These are phyloP conservation scores for Penicillium macrosclerotiorum DNA, from an alignment of 495 filamentous ascomycete genomes.

Conservation along the genomic window DNA sequence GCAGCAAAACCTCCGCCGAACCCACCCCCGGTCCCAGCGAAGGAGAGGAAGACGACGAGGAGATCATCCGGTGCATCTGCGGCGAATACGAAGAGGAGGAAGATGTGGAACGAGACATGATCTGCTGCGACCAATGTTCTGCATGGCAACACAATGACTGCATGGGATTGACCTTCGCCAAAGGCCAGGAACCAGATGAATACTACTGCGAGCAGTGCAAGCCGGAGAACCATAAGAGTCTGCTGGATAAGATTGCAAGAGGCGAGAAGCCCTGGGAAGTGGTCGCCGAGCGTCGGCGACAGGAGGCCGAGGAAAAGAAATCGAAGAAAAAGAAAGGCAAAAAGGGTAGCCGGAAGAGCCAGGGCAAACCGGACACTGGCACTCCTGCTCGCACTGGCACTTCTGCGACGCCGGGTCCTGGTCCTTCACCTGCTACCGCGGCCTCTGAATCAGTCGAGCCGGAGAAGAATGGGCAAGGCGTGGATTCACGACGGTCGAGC, in stretches of 20 bases:
- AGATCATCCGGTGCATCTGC: conserved; percentile 89
- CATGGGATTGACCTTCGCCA: conserved; percentile 78
- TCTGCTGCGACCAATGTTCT: conserved; percentile 85
- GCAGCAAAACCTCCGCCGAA: conserved; percentile 47
- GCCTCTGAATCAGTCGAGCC: conserved; percentile 26
- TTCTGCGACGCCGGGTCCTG: conserved; percentile 29
- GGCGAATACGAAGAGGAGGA: conserved; percentile 82
- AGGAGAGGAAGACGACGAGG: conserved; percentile 64
- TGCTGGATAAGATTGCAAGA: conserved; percentile 67
- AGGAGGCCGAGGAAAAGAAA: conserved; percentile 49
- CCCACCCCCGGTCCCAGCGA: conserved; percentile 57
- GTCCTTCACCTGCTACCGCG: conserved; percentile 18
- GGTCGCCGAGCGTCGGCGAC: conserved; percentile 52
- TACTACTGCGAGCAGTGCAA: conserved; percentile 91
- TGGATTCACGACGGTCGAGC: conserved; percentile 30
- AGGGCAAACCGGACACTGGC: conserved; percentile 36
- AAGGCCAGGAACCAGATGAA: conserved; percentile 68
- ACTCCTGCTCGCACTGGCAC: conserved; percentile 33
- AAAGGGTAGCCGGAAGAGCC: conserved; percentile 41
- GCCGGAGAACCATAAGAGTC: conserved; percentile 74
- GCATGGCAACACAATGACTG: conserved; percentile 98
- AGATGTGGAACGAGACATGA: conserved; percentile 77
- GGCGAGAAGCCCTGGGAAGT: conserved; percentile 89
- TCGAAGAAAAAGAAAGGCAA: conserved; percentile 48
- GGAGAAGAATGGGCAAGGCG: conserved; percentile 31